Evolutionary conservation across 1,284 basidiomycete genomes (phyloP), one percentile per base, ranked within the genome.

Genomic region (Phlebopus sp.): DNA sequence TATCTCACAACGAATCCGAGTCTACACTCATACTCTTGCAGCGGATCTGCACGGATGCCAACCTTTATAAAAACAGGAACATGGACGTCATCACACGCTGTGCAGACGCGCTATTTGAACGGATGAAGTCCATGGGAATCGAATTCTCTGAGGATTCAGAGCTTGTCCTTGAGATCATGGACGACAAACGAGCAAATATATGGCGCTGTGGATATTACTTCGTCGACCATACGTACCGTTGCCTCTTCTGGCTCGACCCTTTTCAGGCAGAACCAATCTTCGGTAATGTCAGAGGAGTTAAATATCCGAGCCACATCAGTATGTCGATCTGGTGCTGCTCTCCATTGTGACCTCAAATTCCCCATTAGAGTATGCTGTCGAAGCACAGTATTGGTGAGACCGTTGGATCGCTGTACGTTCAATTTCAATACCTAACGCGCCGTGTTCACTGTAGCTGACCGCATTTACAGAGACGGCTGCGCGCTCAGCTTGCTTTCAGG

Each of bases 361-460:
- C 17, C 13, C 8, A 6, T n/a, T 44, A 79, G 77, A 67, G 9
- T 69, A 72, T 52, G 70, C 69, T 44, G 60, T 80, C 1, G 68
- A 76, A 53, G 59, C 70, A 10, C 70, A 73, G 38, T 79, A 78
- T 52, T 78, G 76, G 76, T 75, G 46, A 37, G 56, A 21, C 11
- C 2, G 18, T 38, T 35, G 30, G 7, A 10, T 19, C 5, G 19
- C 32, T 5, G 23, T 29, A 34, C 30, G 41, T 11, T 34, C 11
- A 21, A 25, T 13, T 11, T 34, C 11, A 21, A 25, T 13, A 17
- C 27, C 15, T 21, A 27, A 29, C 29, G 5, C 25, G 15, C 19
- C 21, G 18, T 5, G 36, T 46, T 30, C 8, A 23, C 19, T 10
- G 29, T 15, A 15, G n/a, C 19, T 31, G 37, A 14, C 36, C 11